Conservation (phyloP, 2,329 filamentous ascomycete genomes). For the Cladophialophora bantiana region DNA sequence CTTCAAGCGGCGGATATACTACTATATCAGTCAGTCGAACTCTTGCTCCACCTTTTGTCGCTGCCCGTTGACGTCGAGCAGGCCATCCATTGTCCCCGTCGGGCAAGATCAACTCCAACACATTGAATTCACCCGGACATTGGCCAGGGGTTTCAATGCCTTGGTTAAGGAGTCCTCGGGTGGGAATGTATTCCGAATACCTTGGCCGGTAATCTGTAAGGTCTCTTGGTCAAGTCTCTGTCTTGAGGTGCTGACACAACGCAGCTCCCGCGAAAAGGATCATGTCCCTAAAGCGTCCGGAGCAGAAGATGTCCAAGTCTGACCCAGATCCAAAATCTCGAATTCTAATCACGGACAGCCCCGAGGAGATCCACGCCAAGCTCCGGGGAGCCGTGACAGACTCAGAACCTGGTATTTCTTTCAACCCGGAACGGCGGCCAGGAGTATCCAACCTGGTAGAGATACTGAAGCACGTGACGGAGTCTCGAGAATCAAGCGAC, state of each 20-base stretch:
- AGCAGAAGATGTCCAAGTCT: conserved; percentile 92
- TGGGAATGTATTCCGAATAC: conserved; percentile 64
- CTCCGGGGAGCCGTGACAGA: conserved; percentile 80
- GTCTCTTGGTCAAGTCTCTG: conserved; percentile 2
- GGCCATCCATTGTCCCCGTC: conserved; percentile 92
- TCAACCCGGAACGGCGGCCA: conserved; percentile 72
- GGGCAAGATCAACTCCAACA: conserved; percentile 96
- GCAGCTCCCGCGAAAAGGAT: conserved; percentile 79
- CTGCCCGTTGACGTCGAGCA: conserved; percentile 44
- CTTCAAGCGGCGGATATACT: conserved; percentile 94
- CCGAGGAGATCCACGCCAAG: conserved; percentile 70
- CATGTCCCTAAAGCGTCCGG: conserved; percentile 84
- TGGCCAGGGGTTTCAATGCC: conserved; percentile 86
- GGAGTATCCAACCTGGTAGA: conserved; percentile 88
- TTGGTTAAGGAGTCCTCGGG: conserved; percentile 55
- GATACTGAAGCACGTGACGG: conserved; percentile 74
- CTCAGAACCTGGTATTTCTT: conserved; percentile 69
- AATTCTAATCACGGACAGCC: conserved; percentile 79
- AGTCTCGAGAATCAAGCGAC: conserved; percentile 47
- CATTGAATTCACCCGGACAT: conserved; percentile 87
- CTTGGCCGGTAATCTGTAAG: conserved; percentile 75
- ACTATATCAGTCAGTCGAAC: conserved; percentile 69
- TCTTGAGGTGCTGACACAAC: conserved; percentile 19
- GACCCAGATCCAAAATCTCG: conserved; percentile 73
- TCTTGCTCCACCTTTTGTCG: not conserved